Evolutionary conservation across 495 filamentous ascomycete species (phyloP), one percentile per base, ranked within the genome.

Genomic region (Niebla homalea): DNA sequence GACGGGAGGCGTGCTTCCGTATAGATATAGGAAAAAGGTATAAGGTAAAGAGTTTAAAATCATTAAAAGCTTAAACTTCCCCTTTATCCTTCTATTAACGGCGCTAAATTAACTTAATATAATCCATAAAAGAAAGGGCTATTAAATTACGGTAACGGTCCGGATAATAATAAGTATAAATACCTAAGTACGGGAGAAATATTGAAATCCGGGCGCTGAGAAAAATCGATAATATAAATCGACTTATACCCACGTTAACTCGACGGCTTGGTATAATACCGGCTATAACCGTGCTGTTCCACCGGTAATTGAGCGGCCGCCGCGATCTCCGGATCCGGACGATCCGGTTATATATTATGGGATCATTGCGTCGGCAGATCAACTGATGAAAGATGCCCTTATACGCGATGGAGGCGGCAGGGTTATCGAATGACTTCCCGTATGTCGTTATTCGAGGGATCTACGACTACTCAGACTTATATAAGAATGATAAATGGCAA

Each of bases 391-490:
- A 43, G 52, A 67, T 58, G 60, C 53, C 15, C 25, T 45, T 21
- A 59, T 45, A 37, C 53, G 65, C 46, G 46, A 74, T 72, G 64
- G 70, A 76, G 51, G 64, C 67, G n/a, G 72, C 68, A 15, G 70
- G 70, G 3, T 37, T 73, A 10, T 62, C 66, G 58, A 46, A 57
- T 48, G 36, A 60, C 26, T 57, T 65, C 39, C 61, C 60, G 16
- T 68, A 61, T 46, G 45, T 69, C 8, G 63, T 68, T 2, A 66
- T 71, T 21, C 59, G 65, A 21, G 69, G 69, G 1, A 65, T 71
- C 26, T 66, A 55, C 36, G 67, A 71, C 44, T 71, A 70, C 50
- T 56, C 62, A 32, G 67, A 70, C 52, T 64, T 62, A 18, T 67
- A 71, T 40, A 67, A 59, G 36, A 60, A 60, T 43, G 48, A 62